Evolutionary conservation across 306 rosid genomes (phyloP).

Genomic region (Oemleria cerasiformis): DNA sequence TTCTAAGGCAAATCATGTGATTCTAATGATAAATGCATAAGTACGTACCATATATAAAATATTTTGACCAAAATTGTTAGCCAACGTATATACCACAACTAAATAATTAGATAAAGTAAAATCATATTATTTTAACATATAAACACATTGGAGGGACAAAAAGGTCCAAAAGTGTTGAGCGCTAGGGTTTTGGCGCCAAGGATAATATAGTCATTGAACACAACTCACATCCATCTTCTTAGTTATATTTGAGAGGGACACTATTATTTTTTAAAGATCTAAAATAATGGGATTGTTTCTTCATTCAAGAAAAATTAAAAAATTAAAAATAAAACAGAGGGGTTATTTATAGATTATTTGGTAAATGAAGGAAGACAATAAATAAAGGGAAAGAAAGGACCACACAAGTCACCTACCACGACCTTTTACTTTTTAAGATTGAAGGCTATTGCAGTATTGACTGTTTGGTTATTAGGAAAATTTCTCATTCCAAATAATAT

Average conservation of each 20-base stretch:
- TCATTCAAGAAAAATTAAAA: neutral
- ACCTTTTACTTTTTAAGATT: neutral
- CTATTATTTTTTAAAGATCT: neutral
- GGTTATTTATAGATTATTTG: neutral
- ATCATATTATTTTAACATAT: too few relatives aligned
- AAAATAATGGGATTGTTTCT: neutral
- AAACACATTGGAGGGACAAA: too few relatives aligned
- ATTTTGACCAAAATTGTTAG: too few relatives aligned
- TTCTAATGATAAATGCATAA: too few relatives aligned
- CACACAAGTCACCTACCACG: neutral
- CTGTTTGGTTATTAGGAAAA: neutral
- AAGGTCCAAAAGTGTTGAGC: too few relatives aligned
- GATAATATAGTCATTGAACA: neutral
- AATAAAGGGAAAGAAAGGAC: neutral
- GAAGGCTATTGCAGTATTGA: neutral
- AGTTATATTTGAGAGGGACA: too few relatives aligned
- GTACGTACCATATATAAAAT: too few relatives aligned
- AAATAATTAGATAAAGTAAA: too few relatives aligned
- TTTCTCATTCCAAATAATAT: too few relatives aligned
- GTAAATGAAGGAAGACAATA: neutral
- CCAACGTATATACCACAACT: too few relatives aligned
- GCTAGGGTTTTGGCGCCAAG: too few relatives aligned
- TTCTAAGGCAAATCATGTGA: too few relatives aligned
- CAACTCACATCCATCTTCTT: neutral
- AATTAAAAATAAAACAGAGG: neutral